Evolutionary conservation across 768 basidiomycete genomes (phyloP).

Genomic region (Podaxis sp.): DNA sequence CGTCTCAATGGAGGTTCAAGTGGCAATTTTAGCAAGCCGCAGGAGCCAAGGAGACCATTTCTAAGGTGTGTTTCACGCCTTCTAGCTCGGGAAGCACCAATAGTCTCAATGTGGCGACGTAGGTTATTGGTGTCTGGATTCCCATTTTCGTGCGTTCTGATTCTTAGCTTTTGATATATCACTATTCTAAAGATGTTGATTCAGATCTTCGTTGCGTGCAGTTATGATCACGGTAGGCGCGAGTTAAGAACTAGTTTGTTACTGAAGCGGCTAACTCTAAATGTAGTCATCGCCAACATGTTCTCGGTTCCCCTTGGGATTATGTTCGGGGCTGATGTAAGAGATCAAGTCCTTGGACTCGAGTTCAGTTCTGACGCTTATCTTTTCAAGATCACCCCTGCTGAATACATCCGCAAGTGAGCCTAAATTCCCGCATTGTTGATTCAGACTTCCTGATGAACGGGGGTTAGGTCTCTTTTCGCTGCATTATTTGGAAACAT

Average conservation of each 20-base stretch:
- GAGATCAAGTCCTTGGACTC: slow-evolving; percentile 20
- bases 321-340: slow-evolving; percentile 65
- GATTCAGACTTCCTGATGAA: not conserved
- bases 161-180: not conserved
- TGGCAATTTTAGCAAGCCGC: slow-evolving; percentile 56
- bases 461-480: slow-evolving; percentile 51
- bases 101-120: not conserved
- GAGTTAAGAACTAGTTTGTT: not conserved
- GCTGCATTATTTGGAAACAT: slow-evolving; percentile 68
- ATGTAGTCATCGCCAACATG: slow-evolving; percentile 71
- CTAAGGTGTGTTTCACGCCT: slow-evolving; percentile 45
- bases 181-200: not conserved
- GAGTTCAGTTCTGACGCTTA: not conserved
- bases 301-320: slow-evolving; percentile 70
- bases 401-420: slow-evolving; percentile 67
- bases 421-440: slow-evolving; percentile 18
- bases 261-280: not conserved
- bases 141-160: slow-evolving; percentile 62
- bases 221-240: slow-evolving; percentile 64
- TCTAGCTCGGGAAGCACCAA: not conserved
- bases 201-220: slow-evolving; percentile 69
- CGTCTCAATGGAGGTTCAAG: not conserved
- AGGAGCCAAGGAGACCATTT: slow-evolving; percentile 64
- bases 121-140: slow-evolving; percentile 68
- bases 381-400: slow-evolving; percentile 43